Base-by-base conservation (phyloP, 2,329 filamentous ascomycete species). In the Venturia effusa region DNA sequence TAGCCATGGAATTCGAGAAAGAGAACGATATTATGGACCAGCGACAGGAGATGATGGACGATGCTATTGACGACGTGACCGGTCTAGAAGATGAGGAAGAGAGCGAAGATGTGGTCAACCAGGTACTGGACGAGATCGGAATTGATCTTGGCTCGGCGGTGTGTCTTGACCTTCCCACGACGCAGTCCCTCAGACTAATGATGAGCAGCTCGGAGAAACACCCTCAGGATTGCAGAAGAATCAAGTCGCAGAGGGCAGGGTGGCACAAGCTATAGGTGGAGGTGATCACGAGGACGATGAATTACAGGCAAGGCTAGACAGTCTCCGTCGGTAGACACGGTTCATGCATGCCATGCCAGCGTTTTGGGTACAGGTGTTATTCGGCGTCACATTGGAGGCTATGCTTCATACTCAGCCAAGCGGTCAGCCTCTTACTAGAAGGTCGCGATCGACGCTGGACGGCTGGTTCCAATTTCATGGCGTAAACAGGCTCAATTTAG, bases 21-120 rank as follows among this genome's bases (percentile, higher is more conserved):
- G 94, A 99, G 77, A 99, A 97, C 77, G 94, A 97, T 72, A 92
- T 99, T 65, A 99, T 99, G 94, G 94, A 99, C 70, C 92, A 97
- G 77, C 85, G 94, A 68, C 92, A 97, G 75, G 94, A 97, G 76
- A 97, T 99, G 90, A 97, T 99, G 94, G 93, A 97, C 73, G 94
- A 97, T 76, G 93, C 92, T 24, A 94, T 99, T 66, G 94, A 99
- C 73, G 94, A 99, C 74, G 92, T 93, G 61, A 97, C 94, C 70
- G 94, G 95, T 30, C 81, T 96, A 43, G 86, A 88, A 64, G 86
- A 96, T 66, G 94, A 99, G 72, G 94, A 96, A 70, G 94, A 97
- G 75, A 90, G 92, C 40, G 94, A 99, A 70, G 94, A 99, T 74
- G 90, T 97, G 15, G 92, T 99, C 40, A 95, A 96, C 71, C 92